These are phyloP conservation scores for Paradendryphiella salina DNA, from an alignment of 2,329 filamentous ascomycete genomes.

Conservation along the genomic window DNA sequence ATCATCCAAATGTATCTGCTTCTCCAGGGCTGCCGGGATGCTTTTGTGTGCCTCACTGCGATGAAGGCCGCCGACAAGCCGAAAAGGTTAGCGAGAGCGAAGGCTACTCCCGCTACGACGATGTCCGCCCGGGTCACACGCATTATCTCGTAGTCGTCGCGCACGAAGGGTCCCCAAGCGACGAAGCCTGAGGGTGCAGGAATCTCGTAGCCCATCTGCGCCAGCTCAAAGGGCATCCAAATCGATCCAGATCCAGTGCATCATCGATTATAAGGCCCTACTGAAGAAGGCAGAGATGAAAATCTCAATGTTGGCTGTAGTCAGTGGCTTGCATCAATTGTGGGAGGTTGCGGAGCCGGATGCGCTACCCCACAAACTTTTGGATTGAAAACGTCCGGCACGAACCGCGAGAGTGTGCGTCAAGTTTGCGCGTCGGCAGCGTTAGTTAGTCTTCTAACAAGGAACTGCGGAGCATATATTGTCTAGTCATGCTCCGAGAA, in stretches of 20 bases:
- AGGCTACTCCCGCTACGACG: slow-evolving; percentile 24
- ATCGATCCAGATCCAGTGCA: neutral
- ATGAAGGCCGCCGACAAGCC: slow-evolving; percentile 35
- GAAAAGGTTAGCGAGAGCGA: slow-evolving; percentile 26
- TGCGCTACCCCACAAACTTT: slow-evolving; percentile 7
- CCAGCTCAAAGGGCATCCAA: neutral
- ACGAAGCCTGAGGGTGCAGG: slow-evolving; percentile 22
- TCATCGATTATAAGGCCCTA: neutral
- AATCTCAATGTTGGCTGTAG: neutral
- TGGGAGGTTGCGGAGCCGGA: slow-evolving; percentile 4
- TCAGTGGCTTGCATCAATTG: slow-evolving; percentile 1
- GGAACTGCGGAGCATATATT: neutral
- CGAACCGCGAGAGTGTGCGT: neutral
- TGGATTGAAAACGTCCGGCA: neutral
- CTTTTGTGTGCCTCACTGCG: slow-evolving; percentile 31
- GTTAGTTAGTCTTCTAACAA: neutral
- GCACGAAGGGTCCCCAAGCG: slow-evolving; percentile 34
- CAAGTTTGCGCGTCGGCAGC: neutral
- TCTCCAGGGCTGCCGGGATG: slow-evolving; percentile 23
- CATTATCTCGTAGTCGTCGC: slow-evolving; percentile 22
- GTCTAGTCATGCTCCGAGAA: neutral
- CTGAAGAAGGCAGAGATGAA: neutral
- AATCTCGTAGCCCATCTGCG: slow-evolving; percentile 20
- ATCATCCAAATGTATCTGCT: slow-evolving; percentile 54
- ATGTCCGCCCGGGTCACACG: slow-evolving; percentile 25